Conservation (phyloP, 2,329 filamentous ascomycete genomes). For the Diaporthe amygdali region DNA sequence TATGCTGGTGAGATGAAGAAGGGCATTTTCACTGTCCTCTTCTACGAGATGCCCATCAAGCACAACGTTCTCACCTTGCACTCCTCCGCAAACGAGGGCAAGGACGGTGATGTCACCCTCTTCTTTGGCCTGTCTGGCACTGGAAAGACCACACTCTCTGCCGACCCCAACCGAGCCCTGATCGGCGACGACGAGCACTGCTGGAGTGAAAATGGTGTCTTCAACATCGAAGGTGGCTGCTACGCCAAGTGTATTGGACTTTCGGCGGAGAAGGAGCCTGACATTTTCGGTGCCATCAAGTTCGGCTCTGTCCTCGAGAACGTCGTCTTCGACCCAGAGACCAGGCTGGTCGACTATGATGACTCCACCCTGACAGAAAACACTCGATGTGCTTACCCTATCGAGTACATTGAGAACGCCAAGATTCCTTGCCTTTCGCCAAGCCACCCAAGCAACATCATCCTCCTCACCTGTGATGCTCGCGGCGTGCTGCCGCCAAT, state of each 20-base stretch:
- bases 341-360: constrained; percentile 93
- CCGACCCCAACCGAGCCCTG: constrained; percentile 92
- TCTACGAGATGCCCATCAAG: constrained; percentile 99
- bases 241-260: constrained; percentile 99
- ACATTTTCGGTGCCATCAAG: constrained; percentile 94
- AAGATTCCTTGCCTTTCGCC: constrained; percentile 94
- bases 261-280: constrained; percentile 97
- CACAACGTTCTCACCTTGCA: constrained; percentile 98
- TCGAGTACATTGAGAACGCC: constrained; percentile 98
- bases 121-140: constrained; percentile 99
- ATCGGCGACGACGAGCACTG: constrained; percentile 99
- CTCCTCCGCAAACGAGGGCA: constrained; percentile 97
- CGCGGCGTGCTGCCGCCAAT: constrained; percentile 97
- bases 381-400: constrained; percentile 97
- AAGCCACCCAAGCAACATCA: constrained; percentile 94
- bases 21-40: constrained; percentile 97
- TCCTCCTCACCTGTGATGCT: constrained; percentile 96
- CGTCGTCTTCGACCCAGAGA: constrained; percentile 93
- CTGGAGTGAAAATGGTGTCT: constrained; percentile 95
- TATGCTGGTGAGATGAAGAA: constrained; percentile 99
- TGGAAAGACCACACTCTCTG: constrained; percentile 97
- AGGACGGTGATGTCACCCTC: constrained; percentile 93
- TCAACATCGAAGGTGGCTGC: constrained; percentile 99
- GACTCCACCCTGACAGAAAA: constrained; percentile 96
- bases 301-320: constrained; percentile 99